phyloP scores from a whole-genome alignment of 148 eudicot genomes.

The Dianthus caryophyllus region DNA sequence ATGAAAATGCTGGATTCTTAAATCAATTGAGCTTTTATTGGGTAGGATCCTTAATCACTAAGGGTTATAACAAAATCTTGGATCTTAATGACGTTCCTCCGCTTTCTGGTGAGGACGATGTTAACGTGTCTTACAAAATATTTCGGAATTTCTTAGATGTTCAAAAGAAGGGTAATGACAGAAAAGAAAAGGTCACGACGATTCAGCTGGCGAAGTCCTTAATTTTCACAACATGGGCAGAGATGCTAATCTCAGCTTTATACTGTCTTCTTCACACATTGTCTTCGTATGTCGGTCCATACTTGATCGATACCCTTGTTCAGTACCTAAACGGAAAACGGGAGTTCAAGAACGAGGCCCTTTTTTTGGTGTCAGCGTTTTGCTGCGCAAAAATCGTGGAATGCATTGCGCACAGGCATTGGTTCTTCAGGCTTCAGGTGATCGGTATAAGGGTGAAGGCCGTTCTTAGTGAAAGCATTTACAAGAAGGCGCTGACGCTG shows the following conservation, averaged over 20 bases:
- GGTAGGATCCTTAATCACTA: conserved; percentile 30
- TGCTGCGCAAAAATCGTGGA: conserved; percentile 36
- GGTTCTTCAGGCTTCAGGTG: conserved; percentile 39
- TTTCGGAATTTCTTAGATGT: conserved; percentile 24
- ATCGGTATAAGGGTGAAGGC: conserved; percentile 37
- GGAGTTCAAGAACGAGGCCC: conserved; percentile 26
- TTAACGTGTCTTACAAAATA: conserved; percentile 22
- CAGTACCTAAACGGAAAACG: conserved; percentile 38
- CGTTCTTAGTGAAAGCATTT: conserved; percentile 33
- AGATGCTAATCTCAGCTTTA: conserved; percentile 28
- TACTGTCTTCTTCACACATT: conserved; percentile 26
- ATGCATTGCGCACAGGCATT: conserved; percentile 34
- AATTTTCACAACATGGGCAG: conserved; percentile 30
- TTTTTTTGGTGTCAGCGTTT: conserved; percentile 31
- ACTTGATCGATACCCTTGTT: conserved; percentile 41
- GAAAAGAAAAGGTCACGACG: conserved; percentile 26
- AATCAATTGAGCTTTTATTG: conserved; percentile 33
- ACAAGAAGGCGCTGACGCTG: conserved; percentile 37
- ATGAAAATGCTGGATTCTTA: conserved; percentile 26
- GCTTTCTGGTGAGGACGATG: conserved; percentile 29
- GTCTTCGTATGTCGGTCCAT: conserved; percentile 42
- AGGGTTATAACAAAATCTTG: conserved; percentile 35
- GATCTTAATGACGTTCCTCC: conserved; percentile 44
- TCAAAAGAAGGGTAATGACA: conserved; percentile 4
- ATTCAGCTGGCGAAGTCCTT: conserved; percentile 30